Conservation (phyloP, 169 alveolate genomes). For the Fabrea salina region DNA sequence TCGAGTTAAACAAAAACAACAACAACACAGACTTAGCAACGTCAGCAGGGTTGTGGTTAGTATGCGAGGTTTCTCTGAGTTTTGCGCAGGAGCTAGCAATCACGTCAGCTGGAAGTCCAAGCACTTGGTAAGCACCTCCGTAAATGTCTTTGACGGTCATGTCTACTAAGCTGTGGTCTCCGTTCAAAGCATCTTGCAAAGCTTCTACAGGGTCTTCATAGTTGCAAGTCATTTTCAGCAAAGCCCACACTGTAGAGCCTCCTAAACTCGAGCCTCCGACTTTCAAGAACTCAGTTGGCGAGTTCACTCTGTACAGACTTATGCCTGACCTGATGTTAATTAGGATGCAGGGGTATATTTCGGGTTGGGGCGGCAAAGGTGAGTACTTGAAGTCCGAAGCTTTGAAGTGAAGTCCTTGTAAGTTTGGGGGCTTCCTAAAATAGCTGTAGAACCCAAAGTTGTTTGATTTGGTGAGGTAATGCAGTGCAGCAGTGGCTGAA, state of each 20-base stretch:
- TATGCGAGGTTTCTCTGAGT: conserved; percentile 35
- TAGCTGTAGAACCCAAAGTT: conserved; percentile 48
- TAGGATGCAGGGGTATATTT: conserved; percentile 64
- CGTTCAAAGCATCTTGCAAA: conserved; percentile 43
- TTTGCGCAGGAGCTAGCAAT: conserved; percentile 65
- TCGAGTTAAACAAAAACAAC: conserved; percentile 45
- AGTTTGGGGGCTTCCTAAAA: conserved; percentile 11
- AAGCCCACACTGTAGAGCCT: conserved; percentile 56
- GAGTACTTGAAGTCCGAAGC: conserved; percentile 6
- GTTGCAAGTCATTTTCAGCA: conserved; percentile 37
- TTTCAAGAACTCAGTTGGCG: conserved; percentile 38
- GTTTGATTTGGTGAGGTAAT: conserved; percentile 31
- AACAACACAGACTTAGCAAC: conserved; percentile 50
- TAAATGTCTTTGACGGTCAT: conserved; percentile 74
- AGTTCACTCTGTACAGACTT: conserved; percentile 53
- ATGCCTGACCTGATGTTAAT: conserved; percentile 55
- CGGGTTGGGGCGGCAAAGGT: conserved; percentile 36
- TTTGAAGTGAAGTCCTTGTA: neutral
- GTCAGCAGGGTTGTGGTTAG: conserved; percentile 61
- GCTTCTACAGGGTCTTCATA: conserved; percentile 56
- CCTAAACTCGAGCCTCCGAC: conserved; percentile 60
- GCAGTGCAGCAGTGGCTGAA: conserved; percentile 36
- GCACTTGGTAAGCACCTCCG: conserved; percentile 52
- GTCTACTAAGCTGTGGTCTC: conserved; percentile 55
- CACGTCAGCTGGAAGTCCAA: conserved; percentile 44